Percentiles rank a stretch among this genome's conserved stretches.
Conservation (phyloP, 805 yeast species). For the Saccharomycopsis fodiens region DNA sequence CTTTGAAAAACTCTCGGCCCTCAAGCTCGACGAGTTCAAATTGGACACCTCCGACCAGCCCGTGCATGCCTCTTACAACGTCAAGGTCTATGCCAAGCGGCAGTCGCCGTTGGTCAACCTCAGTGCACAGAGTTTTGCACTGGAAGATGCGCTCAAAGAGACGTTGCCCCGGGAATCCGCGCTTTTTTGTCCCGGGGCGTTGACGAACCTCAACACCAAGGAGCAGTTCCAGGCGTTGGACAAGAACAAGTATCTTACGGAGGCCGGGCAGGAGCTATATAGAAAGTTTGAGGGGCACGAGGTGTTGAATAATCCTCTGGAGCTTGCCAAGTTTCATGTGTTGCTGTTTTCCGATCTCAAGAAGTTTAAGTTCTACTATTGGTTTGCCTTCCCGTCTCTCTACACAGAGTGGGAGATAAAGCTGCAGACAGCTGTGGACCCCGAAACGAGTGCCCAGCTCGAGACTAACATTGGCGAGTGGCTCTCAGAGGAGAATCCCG, state of each 20-base stretch:
- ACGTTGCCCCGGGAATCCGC: conserved; percentile 22
- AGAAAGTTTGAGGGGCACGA: conserved; percentile 29
- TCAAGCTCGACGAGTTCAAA: conserved; percentile 68
- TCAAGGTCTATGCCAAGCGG: conserved; percentile 26
- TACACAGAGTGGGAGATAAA: conserved; percentile 40
- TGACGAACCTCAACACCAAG: conserved; percentile 68
- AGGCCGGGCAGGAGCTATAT: conserved; percentile 29
- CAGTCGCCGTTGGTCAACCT: conserved; percentile 28
- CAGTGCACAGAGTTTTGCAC: conserved; percentile 29
- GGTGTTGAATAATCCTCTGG: conserved; percentile 33
- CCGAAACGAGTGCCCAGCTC: conserved; percentile 10
- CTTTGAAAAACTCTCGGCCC: conserved; percentile 63
- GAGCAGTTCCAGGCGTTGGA: conserved; percentile 74
- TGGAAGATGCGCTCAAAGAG: conserved; percentile 12
- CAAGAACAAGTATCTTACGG: conserved; percentile 49
- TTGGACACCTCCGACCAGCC: conserved; percentile 42
- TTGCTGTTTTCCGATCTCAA: conserved; percentile 83
- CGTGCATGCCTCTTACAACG: conserved; percentile 30
- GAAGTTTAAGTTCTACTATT: conserved; percentile 78
- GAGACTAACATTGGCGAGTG: conserved; percentile 21
- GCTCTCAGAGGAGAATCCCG: conserved; percentile 20
- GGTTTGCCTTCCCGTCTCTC: conserved; percentile 78
- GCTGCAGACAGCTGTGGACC: neutral
- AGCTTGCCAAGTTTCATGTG: conserved; percentile 38
- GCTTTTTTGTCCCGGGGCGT: conserved; percentile 31